phyloP scores from a whole-genome alignment of 257 asterid genomes.

The Oldenlandia corymbosa region DNA sequence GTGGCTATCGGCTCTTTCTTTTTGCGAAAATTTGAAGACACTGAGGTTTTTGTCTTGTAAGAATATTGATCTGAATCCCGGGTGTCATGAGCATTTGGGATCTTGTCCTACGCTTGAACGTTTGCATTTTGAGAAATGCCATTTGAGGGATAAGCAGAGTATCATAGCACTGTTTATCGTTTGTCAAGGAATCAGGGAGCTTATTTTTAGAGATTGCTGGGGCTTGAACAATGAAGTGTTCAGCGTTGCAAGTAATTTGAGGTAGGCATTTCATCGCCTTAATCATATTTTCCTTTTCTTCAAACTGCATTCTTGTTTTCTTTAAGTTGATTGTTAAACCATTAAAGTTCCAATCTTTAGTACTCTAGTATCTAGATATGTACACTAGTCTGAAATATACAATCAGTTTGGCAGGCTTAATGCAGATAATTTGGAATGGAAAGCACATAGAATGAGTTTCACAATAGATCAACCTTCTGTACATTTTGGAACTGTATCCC shows the following conservation, averaged over 20 bases:
- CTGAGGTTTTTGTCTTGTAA: constrained; percentile 54
- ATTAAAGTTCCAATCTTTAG: not conserved
- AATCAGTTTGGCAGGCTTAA: not conserved
- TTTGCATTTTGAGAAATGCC: constrained; percentile 64
- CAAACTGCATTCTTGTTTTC: not conserved
- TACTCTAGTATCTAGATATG: not conserved
- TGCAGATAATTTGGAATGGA: not conserved
- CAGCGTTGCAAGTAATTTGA: constrained; percentile 37
- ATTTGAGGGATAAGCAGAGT: constrained; percentile 39
- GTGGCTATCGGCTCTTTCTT: constrained; percentile 63
- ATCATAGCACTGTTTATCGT: constrained; percentile 45
- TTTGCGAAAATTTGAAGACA: constrained; percentile 49
- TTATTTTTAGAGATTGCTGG: constrained; percentile 47
- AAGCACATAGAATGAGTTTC: not conserved
- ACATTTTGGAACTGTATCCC: too few relatives aligned
- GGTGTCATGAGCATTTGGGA: constrained; percentile 38
- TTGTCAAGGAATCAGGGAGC: constrained; percentile 43
- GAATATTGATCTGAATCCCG: constrained; percentile 39
- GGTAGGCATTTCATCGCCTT: constrained; percentile 28
- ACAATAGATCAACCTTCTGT: not conserved
- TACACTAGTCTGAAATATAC: not conserved
- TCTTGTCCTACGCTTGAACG: constrained; percentile 45
- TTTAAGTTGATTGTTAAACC: not conserved
- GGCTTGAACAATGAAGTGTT: constrained; percentile 55
- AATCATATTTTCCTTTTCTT: not conserved